Base-by-base conservation (phyloP, 306 rosid genomes). In the Heteromeles arbutifolia region DNA sequence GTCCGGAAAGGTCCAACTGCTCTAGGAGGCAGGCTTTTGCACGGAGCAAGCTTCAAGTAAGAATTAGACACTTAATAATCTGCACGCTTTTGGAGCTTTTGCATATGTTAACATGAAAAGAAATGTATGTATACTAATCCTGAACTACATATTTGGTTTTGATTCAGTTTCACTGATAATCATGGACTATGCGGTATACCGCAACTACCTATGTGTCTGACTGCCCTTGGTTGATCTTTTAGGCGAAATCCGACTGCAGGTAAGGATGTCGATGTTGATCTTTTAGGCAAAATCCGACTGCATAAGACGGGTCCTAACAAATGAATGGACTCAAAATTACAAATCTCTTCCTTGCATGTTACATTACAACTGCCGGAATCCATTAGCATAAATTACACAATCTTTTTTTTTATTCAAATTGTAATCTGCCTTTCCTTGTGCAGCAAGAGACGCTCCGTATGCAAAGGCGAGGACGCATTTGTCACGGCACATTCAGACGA, bases 21-120 rank as follows among this genome's bases (percentile, higher is more conserved):
- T 53, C 85, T 96, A 4, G 99, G 90, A 41, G 98, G 93, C 81
- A 92, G 92, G 80, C 97, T 96, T 79, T 82, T 96, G 82, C 98
- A 96, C 81, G 86, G 97, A 82, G 99, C 96, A 78, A 96, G 99
- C 85, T 96, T 92, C 93, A 92, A 96, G 99, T 90, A 89, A 72
- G 99, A 77, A 54, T 62, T 79, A 57, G 14, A 70, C 72, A 61
- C 63, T 41, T 34, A 8, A 50, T 68, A 45, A 31, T 59, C 32
- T 58, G n/a, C 13, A 50, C 28, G 50, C 31, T 21, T 63, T 77
- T 29, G 43, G 26, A 74, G 79, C 59, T 64, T 34, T 78, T 37
- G 13, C 18, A 21, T 2, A 21, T 37, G 3, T 24, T 7, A 39
- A 10, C 37, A 22, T 37, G 24, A 22, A 43, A 11, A 37, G 13